A percentile compares a stretch with the other conserved stretches of the same genome.
These are phyloP conservation scores for Albatrellus sp. DNA, from an alignment of 1,284 basidiomycete species.

Conservation along the genomic window DNA sequence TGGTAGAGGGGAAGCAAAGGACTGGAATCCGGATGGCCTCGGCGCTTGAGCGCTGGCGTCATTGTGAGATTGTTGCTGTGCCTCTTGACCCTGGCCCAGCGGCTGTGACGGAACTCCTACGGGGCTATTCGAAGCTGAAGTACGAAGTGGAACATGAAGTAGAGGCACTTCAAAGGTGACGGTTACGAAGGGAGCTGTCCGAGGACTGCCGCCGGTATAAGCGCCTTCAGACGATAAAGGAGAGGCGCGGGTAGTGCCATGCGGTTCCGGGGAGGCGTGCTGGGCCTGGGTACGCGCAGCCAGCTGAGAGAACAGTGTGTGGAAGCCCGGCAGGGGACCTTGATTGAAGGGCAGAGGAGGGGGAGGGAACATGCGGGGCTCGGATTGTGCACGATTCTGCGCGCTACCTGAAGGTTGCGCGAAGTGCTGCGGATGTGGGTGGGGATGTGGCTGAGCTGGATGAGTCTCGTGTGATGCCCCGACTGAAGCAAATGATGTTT, in stretches of 20 bases:
- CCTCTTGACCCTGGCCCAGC: neutral
- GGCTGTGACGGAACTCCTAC: neutral
- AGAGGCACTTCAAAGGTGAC: neutral
- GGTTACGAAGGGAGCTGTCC: neutral
- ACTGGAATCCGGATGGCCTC: neutral
- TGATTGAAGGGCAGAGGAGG: too few species aligned
- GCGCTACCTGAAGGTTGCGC: too few species aligned
- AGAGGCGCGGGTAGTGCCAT: neutral
- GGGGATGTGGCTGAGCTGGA: neutral
- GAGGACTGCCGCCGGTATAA: neutral
- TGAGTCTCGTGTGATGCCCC: neutral
- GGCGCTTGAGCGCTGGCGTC: neutral
- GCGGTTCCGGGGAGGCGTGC: neutral
- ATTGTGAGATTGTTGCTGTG: neutral
- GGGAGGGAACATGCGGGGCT: too few species aligned
- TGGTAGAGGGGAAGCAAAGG: neutral
- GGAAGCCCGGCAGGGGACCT: neutral
- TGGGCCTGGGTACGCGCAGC: neutral
- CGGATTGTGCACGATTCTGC: too few species aligned
- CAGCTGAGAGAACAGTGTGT: neutral
- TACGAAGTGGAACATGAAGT: neutral
- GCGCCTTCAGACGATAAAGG: neutral
- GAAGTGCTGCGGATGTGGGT: neutral
- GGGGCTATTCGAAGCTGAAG: neutral
- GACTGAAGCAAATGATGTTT: neutral